phyloP scores from a whole-genome alignment of 2,329 filamentous ascomycete genomes.

The Keithomyces neogunnii region DNA sequence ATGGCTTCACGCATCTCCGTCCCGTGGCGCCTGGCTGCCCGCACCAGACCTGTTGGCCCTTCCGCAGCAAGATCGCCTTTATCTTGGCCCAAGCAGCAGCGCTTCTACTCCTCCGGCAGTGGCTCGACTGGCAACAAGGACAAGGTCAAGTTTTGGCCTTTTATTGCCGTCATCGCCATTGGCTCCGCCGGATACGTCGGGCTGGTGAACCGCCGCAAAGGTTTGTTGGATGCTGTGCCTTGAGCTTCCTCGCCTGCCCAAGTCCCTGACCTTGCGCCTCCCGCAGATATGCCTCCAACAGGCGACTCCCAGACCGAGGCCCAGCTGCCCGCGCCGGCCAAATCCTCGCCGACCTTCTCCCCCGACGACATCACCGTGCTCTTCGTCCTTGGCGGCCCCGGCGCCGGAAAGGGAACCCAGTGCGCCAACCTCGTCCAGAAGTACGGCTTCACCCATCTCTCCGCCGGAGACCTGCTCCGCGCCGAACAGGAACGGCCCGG shows the following conservation, averaged over 20 bases:
- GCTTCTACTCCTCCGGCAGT: constrained; percentile 31
- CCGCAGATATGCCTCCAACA: constrained; percentile 31
- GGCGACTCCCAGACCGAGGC: constrained; percentile 29
- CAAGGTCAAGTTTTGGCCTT: constrained; percentile 50
- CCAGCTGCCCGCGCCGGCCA: constrained; percentile 40
- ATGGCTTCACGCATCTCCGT: constrained; percentile 26
- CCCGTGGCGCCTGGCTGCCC: constrained; percentile 15
- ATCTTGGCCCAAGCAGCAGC: constrained; percentile 1
- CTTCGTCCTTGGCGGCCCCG: constrained; percentile 93
- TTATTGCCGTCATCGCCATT: constrained; percentile 39
- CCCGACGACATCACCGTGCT: constrained; percentile 76
- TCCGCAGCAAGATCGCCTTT: constrained; percentile 11
- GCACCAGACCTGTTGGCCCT: constrained; percentile 8
- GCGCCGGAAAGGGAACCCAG: constrained; percentile 94
- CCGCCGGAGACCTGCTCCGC: constrained; percentile 85
- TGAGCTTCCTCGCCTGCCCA: neutral
- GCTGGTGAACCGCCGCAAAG: constrained; percentile 40
- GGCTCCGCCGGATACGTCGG: constrained; percentile 41
- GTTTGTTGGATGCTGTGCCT: constrained; percentile 24
- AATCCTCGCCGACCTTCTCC: constrained; percentile 61
- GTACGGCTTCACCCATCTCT: constrained; percentile 89
- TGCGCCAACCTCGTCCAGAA: constrained; percentile 79
- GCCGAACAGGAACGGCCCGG: constrained; percentile 85
- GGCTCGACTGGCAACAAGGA: constrained; percentile 20
- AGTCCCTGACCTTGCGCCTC: constrained; percentile 1